Evolutionary conservation across 225 moss, liverwort and hornwort species (phyloP).

Genomic region (Marchantia polymorpha): DNA sequence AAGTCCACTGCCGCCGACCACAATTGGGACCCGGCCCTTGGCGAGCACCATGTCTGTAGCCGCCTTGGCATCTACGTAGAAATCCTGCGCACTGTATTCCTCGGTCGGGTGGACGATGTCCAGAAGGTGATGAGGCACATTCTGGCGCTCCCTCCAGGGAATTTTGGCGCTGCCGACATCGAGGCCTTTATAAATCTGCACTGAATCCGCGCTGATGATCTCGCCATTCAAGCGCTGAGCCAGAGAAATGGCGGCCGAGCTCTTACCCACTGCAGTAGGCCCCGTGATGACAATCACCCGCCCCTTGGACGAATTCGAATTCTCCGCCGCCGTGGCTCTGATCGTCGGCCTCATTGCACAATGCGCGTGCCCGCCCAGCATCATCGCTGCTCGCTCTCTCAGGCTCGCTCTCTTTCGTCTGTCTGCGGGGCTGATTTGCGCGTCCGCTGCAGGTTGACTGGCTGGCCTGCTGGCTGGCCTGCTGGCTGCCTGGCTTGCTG

Average conservation of each 20-base stretch:
- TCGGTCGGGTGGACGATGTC: constrained; percentile 24
- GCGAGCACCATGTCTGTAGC: constrained; percentile 67
- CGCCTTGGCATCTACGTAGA: constrained; percentile 74
- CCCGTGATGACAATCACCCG: constrained; percentile 62
- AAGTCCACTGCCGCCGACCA: constrained; percentile 92
- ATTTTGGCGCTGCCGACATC: constrained; percentile 17
- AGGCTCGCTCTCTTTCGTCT: not conserved
- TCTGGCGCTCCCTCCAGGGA: not conserved
- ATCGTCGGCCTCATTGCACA: not conserved
- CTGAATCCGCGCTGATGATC: constrained; percentile 64
- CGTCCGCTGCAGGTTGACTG: not conserved
- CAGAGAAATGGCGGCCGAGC: constrained; percentile 59
- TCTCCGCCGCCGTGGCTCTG: not conserved
- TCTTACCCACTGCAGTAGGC: constrained; percentile 75
- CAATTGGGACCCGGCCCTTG: constrained; percentile 71
- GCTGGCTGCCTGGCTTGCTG: not conserved
- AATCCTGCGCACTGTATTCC: constrained; percentile 79
- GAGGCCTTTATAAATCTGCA: constrained; percentile 11
- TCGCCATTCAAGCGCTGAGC: constrained; percentile 60
- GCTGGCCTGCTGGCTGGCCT: not conserved
- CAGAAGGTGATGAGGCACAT: constrained; percentile 23
- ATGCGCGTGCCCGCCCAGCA: not conserved
- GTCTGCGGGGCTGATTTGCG: not conserved
- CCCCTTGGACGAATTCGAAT: constrained; percentile 13
- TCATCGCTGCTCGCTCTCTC: not conserved